Base-by-base conservation (phyloP, 495 filamentous ascomycete genomes). In the Penicillium cosmopolitanum region DNA sequence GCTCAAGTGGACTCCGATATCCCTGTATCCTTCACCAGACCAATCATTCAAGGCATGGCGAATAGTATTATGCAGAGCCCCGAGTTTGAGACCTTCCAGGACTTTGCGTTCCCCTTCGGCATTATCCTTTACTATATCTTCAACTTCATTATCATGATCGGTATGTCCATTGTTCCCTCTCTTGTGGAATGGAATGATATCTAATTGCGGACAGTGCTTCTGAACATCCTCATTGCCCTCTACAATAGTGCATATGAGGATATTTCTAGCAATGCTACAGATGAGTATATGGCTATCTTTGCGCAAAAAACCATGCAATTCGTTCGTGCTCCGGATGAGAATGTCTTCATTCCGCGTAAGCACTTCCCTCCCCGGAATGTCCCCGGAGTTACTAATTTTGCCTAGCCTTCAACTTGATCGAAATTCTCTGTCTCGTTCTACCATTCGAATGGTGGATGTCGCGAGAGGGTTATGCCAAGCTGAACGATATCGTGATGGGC, bases 191-290 rank as follows among this genome's bases (percentile, higher is more conserved):
- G 48, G 6, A 16, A 3, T 11, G 6, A 69, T 48, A 6, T 38
- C 66, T 75, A 52, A 75, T 58, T 15, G 4, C 38, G 1, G n/a
- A 21, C 60, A 82, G 85, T 97, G 25, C 82, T 97, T 12, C 78
- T 97, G 56, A 97, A 97, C 70, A 89, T 97, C 68, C 85, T 98
- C 36, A 97, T 98, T 64, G 95, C 95, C 0, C 84, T 98, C 5
- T 98, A 97, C 77, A 98, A 98, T 71, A 90, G 86, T 62, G 94
- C 96, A 28, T 98, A 98, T 73, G 88, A 92, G 58, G 93, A 97
- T 73, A 96, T 98, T 62, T 96, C 94, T 53, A 89, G 88, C 43
- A 97, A 98, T 68, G 92, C 96, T 16, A 87, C 87, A 53, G 96
- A 98, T 68, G 95, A 98, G 73, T 98, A 91, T 73, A 89, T 98